These are phyloP conservation scores for Leccinum aurantiacum DNA, from an alignment of 768 basidiomycete species.

Conservation along the genomic window DNA sequence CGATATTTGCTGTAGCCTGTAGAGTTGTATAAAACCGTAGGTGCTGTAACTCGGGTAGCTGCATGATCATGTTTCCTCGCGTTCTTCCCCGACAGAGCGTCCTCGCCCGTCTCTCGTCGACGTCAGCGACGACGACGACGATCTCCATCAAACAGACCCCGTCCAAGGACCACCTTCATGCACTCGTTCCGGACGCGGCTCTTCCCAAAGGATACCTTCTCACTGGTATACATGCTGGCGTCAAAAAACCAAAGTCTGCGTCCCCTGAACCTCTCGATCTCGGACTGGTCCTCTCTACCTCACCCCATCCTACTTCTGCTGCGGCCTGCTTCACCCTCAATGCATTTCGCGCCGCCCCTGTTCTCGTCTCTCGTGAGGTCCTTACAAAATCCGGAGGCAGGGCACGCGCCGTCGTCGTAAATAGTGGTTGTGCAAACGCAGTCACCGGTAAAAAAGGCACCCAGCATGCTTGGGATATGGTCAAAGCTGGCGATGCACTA, in stretches of 20 bases:
- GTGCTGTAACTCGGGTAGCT: background rate
- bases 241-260: constrained; percentile 65
- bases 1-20: constrained; percentile 15
- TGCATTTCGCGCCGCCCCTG: constrained; percentile 95
- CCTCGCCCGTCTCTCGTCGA: constrained; percentile 44
- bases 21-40: constrained; percentile 7
- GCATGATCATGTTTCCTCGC: too few species aligned
- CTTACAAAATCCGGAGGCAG: constrained; percentile 64
- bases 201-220: constrained; percentile 80
- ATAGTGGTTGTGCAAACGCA: constrained; percentile 97
- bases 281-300: constrained; percentile 81
- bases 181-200: constrained; percentile 48
- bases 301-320: constrained; percentile 68
- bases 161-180: constrained; percentile 64
- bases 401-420: constrained; percentile 85
- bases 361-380: constrained; percentile 80
- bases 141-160: constrained; percentile 55
- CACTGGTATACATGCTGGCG: constrained; percentile 76
- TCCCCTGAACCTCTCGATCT: constrained; percentile 68
- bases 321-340: constrained; percentile 96
- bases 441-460: constrained; percentile 91
- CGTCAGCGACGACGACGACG: constrained; percentile 27
- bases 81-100: background rate
- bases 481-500: constrained; percentile 68
- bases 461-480: constrained; percentile 92